phyloP scores from a whole-genome alignment of 1,139 yeast species.

The Taphrina confusa region DNA sequence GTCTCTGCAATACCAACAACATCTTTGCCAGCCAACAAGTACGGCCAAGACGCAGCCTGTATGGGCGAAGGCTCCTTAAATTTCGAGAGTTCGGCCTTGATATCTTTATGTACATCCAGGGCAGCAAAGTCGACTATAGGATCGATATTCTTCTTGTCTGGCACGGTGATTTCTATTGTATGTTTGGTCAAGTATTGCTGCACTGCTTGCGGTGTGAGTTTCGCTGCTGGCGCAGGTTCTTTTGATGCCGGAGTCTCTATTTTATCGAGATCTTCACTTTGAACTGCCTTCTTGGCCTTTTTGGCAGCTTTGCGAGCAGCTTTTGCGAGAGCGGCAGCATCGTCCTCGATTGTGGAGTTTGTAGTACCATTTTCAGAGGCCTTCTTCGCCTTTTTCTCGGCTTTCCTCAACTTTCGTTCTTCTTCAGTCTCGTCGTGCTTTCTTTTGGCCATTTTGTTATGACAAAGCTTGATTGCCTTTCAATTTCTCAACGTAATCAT shows the following conservation, averaged over 20 bases:
- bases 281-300: slow-evolving; percentile 38
- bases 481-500: not conserved
- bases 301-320: slow-evolving; percentile 49
- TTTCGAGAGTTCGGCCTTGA: slow-evolving; percentile 60
- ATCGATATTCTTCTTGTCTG: slow-evolving; percentile 53
- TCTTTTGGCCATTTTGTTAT: slow-evolving; percentile 48
- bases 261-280: slow-evolving; percentile 14
- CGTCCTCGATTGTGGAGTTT: slow-evolving; percentile 47
- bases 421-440: slow-evolving; percentile 51
- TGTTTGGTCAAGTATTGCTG: slow-evolving; percentile 66
- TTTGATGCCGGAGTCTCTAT: slow-evolving; percentile 9
- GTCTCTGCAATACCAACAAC: slow-evolving; percentile 98
- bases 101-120: slow-evolving; percentile 58
- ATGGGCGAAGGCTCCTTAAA: slow-evolving; percentile 94
- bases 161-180: slow-evolving; percentile 80
- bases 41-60: slow-evolving; percentile 98
- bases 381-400: slow-evolving; percentile 53
- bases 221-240: slow-evolving; percentile 19
- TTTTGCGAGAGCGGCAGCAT: slow-evolving; percentile 48
- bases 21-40: slow-evolving; percentile 72
- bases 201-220: slow-evolving; percentile 51
- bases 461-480: too few relatives aligned
- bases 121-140: slow-evolving; percentile 75
- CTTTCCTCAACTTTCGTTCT: slow-evolving; percentile 51
- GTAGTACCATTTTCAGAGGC: slow-evolving; percentile 38